Evolutionary conservation across 1,284 basidiomycete genomes (phyloP).

Genomic region (Cryptococcus amylolentus): DNA sequence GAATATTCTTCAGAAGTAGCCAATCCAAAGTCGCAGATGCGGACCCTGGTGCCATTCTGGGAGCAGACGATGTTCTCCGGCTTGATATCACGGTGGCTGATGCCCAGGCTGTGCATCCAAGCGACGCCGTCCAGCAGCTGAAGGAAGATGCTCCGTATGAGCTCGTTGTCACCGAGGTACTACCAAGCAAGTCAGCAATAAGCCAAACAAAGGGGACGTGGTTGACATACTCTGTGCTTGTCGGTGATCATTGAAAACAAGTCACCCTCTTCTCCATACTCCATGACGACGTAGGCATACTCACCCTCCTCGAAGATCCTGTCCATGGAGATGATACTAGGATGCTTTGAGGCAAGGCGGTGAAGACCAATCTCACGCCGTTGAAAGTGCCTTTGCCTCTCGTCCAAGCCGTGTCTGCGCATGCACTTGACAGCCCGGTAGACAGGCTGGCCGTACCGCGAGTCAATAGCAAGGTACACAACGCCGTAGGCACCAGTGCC

Average conservation of each 20-base stretch:
- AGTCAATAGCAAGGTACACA: slow-evolving; percentile 82
- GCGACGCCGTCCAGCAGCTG: slow-evolving; percentile 93
- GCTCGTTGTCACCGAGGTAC: slow-evolving; percentile 74
- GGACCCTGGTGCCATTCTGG: slow-evolving; percentile 68
- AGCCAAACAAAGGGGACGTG: not conserved
- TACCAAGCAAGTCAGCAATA: slow-evolving; percentile 16
- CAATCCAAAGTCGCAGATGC: slow-evolving; percentile 85
- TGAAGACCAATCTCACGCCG: slow-evolving; percentile 66
- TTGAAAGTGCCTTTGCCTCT: slow-evolving; percentile 75
- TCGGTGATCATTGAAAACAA: slow-evolving; percentile 74
- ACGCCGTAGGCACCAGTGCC: slow-evolving; percentile 95
- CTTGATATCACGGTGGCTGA: slow-evolving; percentile 96
- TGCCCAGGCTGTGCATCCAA: slow-evolving; percentile 64
- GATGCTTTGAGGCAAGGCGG: slow-evolving; percentile 62
- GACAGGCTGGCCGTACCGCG: slow-evolving; percentile 51
- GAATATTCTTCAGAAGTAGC: slow-evolving; percentile 86
- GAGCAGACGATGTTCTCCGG: slow-evolving; percentile 95
- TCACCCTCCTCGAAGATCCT: slow-evolving; percentile 71
- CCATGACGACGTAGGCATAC: slow-evolving; percentile 61
- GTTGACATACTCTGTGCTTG: slow-evolving; percentile 46
- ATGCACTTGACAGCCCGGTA: slow-evolving; percentile 89
- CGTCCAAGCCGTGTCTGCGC: slow-evolving; percentile 57
- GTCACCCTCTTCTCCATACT: slow-evolving; percentile 80
- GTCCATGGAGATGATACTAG: slow-evolving; percentile 86
- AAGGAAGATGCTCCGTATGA: slow-evolving; percentile 81